A percentile compares a stretch with the other conserved stretches of the same genome.
phyloP scores from a whole-genome alignment of 2,329 filamentous ascomycete species.

The Knoxdaviesia capensis region DNA sequence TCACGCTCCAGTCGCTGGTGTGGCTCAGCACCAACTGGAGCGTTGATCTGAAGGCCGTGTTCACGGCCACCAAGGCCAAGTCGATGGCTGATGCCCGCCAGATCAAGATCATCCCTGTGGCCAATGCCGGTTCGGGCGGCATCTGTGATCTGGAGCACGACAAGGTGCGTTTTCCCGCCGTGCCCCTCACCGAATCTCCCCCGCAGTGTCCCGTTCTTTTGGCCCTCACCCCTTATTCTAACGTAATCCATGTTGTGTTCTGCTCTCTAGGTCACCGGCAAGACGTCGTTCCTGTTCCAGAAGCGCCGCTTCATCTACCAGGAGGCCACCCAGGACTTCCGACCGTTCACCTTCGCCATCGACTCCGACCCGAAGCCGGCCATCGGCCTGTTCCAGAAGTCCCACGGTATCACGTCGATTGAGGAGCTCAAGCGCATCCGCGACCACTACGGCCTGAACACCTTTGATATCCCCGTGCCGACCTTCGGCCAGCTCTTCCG shows the following conservation, averaged over 20 bases:
- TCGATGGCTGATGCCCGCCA: constrained; percentile 55
- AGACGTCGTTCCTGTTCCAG: constrained; percentile 86
- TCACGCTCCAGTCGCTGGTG: constrained; percentile 69
- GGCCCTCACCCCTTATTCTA: background rate
- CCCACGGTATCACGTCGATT: constrained; percentile 51
- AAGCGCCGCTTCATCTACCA: constrained; percentile 90
- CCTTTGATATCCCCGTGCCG: constrained; percentile 93
- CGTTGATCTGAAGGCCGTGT: constrained; percentile 62
- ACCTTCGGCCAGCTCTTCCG: constrained; percentile 92
- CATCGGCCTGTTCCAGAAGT: constrained; percentile 60
- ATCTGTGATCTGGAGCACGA: constrained; percentile 70
- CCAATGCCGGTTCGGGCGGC: constrained; percentile 75
- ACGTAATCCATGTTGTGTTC: background rate
- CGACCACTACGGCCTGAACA: constrained; percentile 89
- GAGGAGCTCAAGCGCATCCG: constrained; percentile 63
- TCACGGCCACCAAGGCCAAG: constrained; percentile 55
- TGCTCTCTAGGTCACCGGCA: constrained; percentile 39
- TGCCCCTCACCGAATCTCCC: background rate
- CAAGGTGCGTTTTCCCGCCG: constrained; percentile 23
- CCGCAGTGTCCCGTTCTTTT: background rate
- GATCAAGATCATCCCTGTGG: constrained; percentile 81
- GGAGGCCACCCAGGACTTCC: constrained; percentile 50
- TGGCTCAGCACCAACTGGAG: constrained; percentile 99
- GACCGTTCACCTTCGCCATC: constrained; percentile 64
- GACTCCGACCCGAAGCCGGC: constrained; percentile 69